phyloP scores from a whole-genome alignment of 371 early-diverging fungal genomes.

The Nosema muscidifuracis region DNA sequence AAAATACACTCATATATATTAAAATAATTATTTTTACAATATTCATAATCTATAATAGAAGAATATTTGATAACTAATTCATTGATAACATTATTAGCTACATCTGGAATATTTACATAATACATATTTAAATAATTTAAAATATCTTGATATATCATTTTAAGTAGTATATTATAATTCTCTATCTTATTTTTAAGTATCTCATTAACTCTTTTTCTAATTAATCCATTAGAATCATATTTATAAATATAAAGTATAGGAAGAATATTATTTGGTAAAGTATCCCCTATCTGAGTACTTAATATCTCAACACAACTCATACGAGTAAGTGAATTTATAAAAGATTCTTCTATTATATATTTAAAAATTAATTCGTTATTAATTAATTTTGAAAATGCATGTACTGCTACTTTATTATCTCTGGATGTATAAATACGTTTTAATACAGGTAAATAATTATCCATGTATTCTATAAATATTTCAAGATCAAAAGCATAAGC shows the following conservation, averaged over 20 bases:
- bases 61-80: conserved; percentile 1
- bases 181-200: conserved; percentile 21
- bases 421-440: conserved; percentile 26
- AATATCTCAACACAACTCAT: conserved; percentile 21
- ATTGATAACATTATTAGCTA: neutral
- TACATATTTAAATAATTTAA: conserved; percentile 9
- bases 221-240: conserved; percentile 20
- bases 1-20: neutral
- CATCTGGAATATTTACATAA: neutral
- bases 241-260: conserved; percentile 34
- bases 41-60: neutral
- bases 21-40: neutral
- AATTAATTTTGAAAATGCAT: conserved; percentile 21
- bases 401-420: conserved; percentile 8
- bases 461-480: conserved; percentile 25
- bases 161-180: conserved; percentile 36
- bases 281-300: neutral
- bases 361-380: neutral
- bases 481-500: conserved; percentile 39
- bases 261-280: neutral
- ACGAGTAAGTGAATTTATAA: conserved; percentile 1
- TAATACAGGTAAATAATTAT: conserved; percentile 14
- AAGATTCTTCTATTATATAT: neutral
- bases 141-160: conserved; percentile 1
- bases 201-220: conserved; percentile 40